A percentile compares a stretch with the other conserved stretches of the same genome.
Conservation (phyloP, 805 yeast species). For the Teunomyces pallodes region DNA sequence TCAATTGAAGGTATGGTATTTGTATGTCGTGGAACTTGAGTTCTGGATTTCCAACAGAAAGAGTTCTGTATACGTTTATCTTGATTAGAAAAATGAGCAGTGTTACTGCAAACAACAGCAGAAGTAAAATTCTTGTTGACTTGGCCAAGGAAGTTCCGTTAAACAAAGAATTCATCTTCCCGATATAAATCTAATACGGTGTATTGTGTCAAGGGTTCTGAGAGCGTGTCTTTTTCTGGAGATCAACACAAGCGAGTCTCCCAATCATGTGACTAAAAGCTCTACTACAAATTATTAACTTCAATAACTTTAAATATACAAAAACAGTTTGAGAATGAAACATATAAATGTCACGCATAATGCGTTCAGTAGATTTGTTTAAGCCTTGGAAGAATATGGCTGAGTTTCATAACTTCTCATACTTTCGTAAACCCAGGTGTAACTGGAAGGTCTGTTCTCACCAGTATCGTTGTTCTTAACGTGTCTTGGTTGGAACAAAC, state of each 20-base stretch:
- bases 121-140: conserved; percentile 46
- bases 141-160: conserved; percentile 30
- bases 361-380: neutral
- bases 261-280: neutral
- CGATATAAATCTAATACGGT: neutral
- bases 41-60: conserved; percentile 12
- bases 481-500: conserved; percentile 89
- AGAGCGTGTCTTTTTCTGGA: neutral
- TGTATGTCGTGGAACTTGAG: conserved; percentile 37
- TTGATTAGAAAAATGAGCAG: conserved; percentile 42
- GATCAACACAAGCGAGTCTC: no score
- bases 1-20: conserved; percentile 60
- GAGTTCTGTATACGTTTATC: conserved; percentile 24
- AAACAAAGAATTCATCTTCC: conserved; percentile 1
- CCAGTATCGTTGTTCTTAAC: conserved; percentile 84
- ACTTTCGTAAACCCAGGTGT: conserved; percentile 45
- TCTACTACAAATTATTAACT: neutral
- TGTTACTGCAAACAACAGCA: conserved; percentile 40
- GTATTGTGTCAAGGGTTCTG: neutral
- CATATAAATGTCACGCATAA: conserved; percentile 3
- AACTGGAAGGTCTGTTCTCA: conserved; percentile 31
- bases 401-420: conserved; percentile 51
- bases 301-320: conserved; percentile 8
- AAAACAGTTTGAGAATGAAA: conserved; percentile 6
- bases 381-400: conserved; percentile 55